These are phyloP conservation scores for Diaporthe batatas DNA, from an alignment of 2,329 filamentous ascomycete genomes.

Conservation along the genomic window DNA sequence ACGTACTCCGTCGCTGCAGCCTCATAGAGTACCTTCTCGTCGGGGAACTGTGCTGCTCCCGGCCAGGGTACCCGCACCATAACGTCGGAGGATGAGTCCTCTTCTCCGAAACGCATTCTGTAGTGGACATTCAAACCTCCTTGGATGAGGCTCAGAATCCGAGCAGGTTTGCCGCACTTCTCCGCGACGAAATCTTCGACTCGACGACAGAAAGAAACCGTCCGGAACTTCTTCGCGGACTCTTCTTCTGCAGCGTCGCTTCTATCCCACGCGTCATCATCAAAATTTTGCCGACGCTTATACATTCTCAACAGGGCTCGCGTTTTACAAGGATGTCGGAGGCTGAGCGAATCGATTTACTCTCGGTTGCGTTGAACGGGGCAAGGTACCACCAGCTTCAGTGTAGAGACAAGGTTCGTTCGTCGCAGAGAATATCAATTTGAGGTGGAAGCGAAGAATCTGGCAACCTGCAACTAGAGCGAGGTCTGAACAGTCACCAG, in stretches of 20 bases:
- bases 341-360: not conserved
- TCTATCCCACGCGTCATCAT: not conserved
- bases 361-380: not conserved
- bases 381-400: not conserved
- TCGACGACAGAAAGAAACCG: not conserved
- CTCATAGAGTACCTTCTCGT: conserved; percentile 14
- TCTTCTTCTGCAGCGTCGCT: not conserved
- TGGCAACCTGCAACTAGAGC: too few species aligned
- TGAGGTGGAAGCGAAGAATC: too few species aligned
- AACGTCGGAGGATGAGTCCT: conserved; percentile 6
- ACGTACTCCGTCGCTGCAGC: conserved; percentile 2
- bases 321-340: not conserved
- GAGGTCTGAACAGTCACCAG: too few species aligned
- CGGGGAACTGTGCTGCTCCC: not conserved
- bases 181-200: not conserved
- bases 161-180: conserved; percentile 1
- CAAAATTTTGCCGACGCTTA: conserved; percentile 2
- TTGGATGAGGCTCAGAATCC: not conserved
- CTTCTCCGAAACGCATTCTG: conserved; percentile 16
- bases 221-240: not conserved
- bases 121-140: conserved; percentile 18
- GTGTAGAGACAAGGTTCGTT: too few species aligned
- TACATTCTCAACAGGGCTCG: not conserved
- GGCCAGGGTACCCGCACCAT: conserved; percentile 12
- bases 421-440: too few species aligned